These are phyloP conservation scores for Earliella scabrosa DNA, from an alignment of 1,284 basidiomycete genomes.

Conservation along the genomic window DNA sequence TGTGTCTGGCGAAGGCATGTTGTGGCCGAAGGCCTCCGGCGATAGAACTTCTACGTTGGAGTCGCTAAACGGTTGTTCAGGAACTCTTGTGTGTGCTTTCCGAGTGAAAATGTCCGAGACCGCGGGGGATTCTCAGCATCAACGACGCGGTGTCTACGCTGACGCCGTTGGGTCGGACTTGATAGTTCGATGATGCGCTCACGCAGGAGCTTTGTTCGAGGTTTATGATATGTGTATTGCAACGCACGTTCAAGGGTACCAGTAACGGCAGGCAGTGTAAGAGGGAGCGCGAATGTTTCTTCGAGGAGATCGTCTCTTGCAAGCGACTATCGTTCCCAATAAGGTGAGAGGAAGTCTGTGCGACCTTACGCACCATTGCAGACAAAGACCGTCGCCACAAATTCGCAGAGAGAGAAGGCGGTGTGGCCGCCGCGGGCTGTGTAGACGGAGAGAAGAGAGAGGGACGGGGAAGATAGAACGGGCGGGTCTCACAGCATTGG, in stretches of 20 bases:
- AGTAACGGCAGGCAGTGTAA: too few relatives aligned
- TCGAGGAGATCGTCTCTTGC: neutral
- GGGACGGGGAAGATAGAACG: neutral
- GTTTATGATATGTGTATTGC: neutral
- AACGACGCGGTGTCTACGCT: conserved; percentile 4
- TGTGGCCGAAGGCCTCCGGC: too few relatives aligned
- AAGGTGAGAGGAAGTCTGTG: neutral
- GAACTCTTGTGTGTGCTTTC: neutral
- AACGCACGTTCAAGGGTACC: conserved; percentile 10
- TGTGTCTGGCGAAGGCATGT: conserved; percentile 2
- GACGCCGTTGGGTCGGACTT: conserved; percentile 5
- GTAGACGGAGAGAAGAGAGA: neutral
- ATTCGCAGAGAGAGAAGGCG: neutral
- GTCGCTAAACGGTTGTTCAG: too few relatives aligned
- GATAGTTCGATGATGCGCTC: conserved; percentile 2
- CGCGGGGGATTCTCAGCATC: neutral
- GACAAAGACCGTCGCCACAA: neutral
- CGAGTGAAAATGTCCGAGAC: neutral
- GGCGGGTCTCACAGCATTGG: conserved; percentile 8
- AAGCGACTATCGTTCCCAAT: neutral
- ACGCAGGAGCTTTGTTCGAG: neutral
- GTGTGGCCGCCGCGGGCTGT: too few relatives aligned
- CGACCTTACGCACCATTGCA: neutral
- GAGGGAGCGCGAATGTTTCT: too few relatives aligned
- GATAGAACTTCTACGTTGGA: too few relatives aligned